Evolutionary conservation across 306 rosid genomes (phyloP), one percentile per base, ranked within the genome.

Genomic region (Quercus engelmannii): DNA sequence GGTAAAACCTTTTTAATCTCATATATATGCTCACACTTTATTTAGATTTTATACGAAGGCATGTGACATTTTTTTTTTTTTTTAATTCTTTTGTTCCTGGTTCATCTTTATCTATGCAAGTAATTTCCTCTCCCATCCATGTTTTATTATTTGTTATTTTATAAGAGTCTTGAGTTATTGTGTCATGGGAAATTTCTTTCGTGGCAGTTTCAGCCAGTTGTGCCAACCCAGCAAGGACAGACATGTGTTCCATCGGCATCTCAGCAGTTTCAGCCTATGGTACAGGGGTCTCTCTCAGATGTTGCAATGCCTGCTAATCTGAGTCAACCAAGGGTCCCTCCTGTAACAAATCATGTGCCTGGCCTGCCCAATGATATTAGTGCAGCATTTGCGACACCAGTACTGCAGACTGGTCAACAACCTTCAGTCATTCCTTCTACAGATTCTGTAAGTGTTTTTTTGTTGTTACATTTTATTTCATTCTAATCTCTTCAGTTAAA

Each of bases 141-240:
- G 19, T 8, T 20, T 59, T 74, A 73, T 70, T 52, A 46, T 71
- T 21, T 88, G 23, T 63, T 71, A 21, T 30, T 78, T 52, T 56
- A 1, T 13, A 61, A 20, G 21, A 76, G 69, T 58, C 54, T 78
- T 57, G 84, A 78, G 41, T 78, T 76, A 64, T 38, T 55, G 74
- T 38, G 76, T 79, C 61, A 64, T 58, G 51, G 64, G 55, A 54
- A 56, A 76, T 74, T 63, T 65, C 21, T 77, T 81, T 30, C 38
- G 68, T 21, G 76, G 86, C 91, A 91, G 99, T 92, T 87, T 86
- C 97, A 90, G 68, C 94, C 97, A 12, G 81, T 35, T 35, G 41
- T 91, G 78, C 93, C 90, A 41, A 81, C 79, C 19, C 99, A 89
- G 82, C 93, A 86, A 77, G 99, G 95, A 65, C 97, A 91, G 76